Conservation (phyloP, 2,329 filamentous ascomycete species). For the Penicillium decumbens region DNA sequence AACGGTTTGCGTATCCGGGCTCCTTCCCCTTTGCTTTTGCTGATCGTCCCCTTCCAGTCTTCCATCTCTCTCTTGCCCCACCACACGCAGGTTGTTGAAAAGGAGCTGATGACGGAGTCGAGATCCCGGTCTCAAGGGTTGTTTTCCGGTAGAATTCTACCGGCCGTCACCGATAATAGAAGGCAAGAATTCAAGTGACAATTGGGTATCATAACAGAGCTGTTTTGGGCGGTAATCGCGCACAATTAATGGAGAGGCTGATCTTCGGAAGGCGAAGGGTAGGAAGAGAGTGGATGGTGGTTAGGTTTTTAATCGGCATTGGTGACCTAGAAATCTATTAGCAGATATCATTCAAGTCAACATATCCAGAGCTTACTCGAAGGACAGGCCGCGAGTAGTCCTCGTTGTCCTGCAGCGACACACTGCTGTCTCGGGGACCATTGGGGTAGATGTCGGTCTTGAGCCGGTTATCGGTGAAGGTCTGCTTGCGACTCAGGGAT, state of each 20-base stretch:
- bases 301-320: conserved; percentile 32
- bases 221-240: conserved; percentile 29
- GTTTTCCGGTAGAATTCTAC: background rate
- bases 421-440: conserved; percentile 41
- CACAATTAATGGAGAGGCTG: conserved; percentile 26
- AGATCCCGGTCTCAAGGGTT: background rate
- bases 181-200: conserved; percentile 28
- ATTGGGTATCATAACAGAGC: conserved; percentile 40
- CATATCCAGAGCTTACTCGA: conserved; percentile 31
- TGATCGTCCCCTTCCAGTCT: conserved; percentile 1
- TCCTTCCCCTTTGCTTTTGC: conserved; percentile 2
- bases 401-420: conserved; percentile 47
- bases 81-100: conserved; percentile 2
- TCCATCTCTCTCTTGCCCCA: conserved; percentile 3
- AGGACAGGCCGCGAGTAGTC: conserved; percentile 47
- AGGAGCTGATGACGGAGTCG: background rate
- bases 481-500: conserved; percentile 25
- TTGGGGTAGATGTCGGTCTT: conserved; percentile 43
- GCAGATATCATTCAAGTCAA: background rate
- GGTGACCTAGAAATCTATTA: conserved; percentile 28
- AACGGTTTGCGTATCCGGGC: conserved; percentile 6
- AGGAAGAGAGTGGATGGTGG: conserved; percentile 9
- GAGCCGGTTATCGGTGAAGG: conserved; percentile 44
- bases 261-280: conserved; percentile 10
- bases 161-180: conserved; percentile 14